phyloP scores from a whole-genome alignment of 2,329 filamentous ascomycete genomes.

The Penicillium concentricum region DNA sequence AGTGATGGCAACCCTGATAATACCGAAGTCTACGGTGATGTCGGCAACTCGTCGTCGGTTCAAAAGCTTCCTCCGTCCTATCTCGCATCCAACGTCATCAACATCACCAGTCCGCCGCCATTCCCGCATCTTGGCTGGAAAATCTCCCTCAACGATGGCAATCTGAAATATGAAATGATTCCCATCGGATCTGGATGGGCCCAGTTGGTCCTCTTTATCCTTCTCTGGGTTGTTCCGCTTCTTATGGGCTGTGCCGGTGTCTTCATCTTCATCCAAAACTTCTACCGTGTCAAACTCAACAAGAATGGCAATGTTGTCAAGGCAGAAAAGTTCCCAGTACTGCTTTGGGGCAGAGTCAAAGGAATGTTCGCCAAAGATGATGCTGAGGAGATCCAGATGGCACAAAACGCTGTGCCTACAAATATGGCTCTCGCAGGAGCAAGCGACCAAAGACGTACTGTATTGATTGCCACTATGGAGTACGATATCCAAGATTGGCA shows the following conservation, averaged over 20 bases:
- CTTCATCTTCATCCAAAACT: constrained; percentile 60
- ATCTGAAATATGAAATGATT: constrained; percentile 51
- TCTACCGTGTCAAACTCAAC: constrained; percentile 65
- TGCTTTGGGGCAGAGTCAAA: constrained; percentile 39
- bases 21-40: constrained; percentile 59
- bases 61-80: constrained; percentile 62
- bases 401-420: constrained; percentile 20
- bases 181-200: constrained; percentile 53
- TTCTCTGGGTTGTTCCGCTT: constrained; percentile 56
- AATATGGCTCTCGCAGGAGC: constrained; percentile 32
- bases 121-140: constrained; percentile 56
- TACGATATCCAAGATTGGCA: constrained; percentile 70
- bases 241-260: constrained; percentile 51
- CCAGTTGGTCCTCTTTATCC: constrained; percentile 55
- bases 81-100: constrained; percentile 55
- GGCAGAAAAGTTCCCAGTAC: constrained; percentile 38
- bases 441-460: constrained; percentile 47
- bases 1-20: constrained; percentile 61
- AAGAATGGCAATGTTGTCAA: constrained; percentile 55
- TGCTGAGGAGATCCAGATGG: background rate
- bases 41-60: constrained; percentile 58
- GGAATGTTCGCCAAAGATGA: constrained; percentile 25
- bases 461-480: constrained; percentile 71
- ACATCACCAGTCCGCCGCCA: constrained; percentile 57
- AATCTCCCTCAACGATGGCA: constrained; percentile 56